phyloP scores from a whole-genome alignment of 345 rosid genomes.

The Pistacia integerrima region DNA sequence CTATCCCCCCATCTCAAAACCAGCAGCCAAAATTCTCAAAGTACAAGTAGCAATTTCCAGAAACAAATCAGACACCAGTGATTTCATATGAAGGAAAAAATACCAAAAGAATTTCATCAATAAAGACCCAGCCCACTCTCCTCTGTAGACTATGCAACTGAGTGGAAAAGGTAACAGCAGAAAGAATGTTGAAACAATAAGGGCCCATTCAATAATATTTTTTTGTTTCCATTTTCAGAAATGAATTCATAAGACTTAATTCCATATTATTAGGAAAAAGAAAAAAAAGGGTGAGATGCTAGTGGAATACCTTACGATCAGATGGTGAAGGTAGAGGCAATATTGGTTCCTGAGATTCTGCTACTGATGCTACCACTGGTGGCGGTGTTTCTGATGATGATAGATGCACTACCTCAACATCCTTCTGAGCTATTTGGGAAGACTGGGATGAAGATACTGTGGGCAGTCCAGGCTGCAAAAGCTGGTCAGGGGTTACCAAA shows the following conservation, averaged over 20 bases:
- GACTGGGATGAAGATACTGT: slow-evolving; percentile 22
- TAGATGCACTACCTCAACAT: slow-evolving; percentile 34
- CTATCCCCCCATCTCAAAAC: background rate
- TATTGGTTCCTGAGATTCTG: slow-evolving; percentile 32
- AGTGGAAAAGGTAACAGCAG: background rate
- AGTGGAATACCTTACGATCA: slow-evolving; percentile 31
- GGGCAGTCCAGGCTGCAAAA: slow-evolving; percentile 32
- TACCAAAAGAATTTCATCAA: background rate
- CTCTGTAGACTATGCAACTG: background rate
- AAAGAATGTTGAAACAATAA: background rate
- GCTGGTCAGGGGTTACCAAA: slow-evolving; percentile 43
- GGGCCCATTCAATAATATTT: too few species aligned
- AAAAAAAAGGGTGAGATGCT: background rate
- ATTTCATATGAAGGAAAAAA: background rate
- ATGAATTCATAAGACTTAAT: background rate
- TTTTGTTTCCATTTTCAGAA: too few species aligned
- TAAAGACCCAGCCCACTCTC: background rate
- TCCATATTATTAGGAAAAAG: background rate
- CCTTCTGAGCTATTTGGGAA: slow-evolving; percentile 35
- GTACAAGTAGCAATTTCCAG: background rate
- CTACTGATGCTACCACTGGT: slow-evolving; percentile 5
- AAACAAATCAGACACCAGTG: background rate
- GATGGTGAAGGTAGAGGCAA: slow-evolving; percentile 37
- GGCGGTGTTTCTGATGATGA: slow-evolving; percentile 21
- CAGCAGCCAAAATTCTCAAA: background rate